These are phyloP conservation scores for Boletellus sp. DNA, from an alignment of 768 basidiomycete genomes.

Conservation along the genomic window DNA sequence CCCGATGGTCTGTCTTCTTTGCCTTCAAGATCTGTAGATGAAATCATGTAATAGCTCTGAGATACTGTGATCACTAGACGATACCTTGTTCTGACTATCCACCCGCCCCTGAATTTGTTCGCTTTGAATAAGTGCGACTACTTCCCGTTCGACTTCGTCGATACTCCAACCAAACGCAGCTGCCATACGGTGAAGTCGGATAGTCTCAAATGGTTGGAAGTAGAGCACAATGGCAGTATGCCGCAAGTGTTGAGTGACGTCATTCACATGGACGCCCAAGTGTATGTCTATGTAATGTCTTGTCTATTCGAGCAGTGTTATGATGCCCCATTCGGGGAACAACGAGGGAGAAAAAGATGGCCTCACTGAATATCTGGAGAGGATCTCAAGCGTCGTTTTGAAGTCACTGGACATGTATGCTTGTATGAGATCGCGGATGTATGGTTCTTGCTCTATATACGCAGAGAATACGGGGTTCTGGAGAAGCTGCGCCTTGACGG, in stretches of 20 bases:
- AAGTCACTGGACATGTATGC: constrained; percentile 87
- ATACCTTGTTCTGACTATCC: constrained; percentile 86
- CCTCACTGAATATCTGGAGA: constrained; percentile 68
- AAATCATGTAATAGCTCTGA: not conserved
- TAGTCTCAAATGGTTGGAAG: constrained; percentile 86
- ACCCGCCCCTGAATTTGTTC: constrained; percentile 80
- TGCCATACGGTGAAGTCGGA: constrained; percentile 81
- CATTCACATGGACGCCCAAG: constrained; percentile 61
- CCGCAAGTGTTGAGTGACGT: constrained; percentile 65
- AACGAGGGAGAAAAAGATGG: not conserved
- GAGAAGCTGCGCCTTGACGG: constrained; percentile 64
- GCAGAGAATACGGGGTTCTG: constrained; percentile 68
- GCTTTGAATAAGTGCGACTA: constrained; percentile 73
- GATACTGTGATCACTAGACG: not conserved
- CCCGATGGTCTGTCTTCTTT: constrained; percentile 74
- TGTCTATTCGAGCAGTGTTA: constrained; percentile 43
- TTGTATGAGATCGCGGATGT: constrained; percentile 80
- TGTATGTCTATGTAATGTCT: constrained; percentile 78
- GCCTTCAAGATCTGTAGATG: constrained; percentile 66
- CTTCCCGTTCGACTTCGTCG: constrained; percentile 65
- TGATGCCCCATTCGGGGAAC: not conserved
- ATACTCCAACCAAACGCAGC: constrained; percentile 79
- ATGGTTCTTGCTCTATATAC: constrained; percentile 84
- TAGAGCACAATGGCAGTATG: constrained; percentile 81
- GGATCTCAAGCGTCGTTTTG: constrained; percentile 72